Evolutionary conservation across 495 filamentous ascomycete species (phyloP), one percentile per base, ranked within the genome.

Genomic region (Hypoxylon lenormandii): DNA sequence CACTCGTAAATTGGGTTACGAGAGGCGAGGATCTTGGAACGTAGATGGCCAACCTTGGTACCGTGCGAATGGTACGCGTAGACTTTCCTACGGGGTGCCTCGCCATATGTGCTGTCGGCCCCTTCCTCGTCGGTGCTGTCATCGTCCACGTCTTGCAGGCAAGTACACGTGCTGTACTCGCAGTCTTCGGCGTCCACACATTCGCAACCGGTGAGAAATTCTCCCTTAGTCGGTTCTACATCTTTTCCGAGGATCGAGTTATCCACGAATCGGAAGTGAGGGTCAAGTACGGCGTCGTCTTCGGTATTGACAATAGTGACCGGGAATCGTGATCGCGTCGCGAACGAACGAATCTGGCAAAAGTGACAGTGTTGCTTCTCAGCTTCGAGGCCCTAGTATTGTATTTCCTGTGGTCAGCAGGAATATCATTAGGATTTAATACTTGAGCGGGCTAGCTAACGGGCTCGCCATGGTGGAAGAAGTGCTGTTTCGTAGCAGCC

Each of bases 1-100:
- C 95, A 98, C 76, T 98, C 95, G 72, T 90, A 92, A 45, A 97
- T 94, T 11, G 87, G 83, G n/a, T 84, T 68, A 3, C 84, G 80
- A 36, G 80, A 83, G 18, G 83, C 62, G 3, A 88, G 82, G 36
- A 88, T 72, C 49, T 76, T 76, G 45, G 66, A 72, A 33, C 82
- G 76, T 53, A 87, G 72, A 13, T 74, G 69, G 5, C 79, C 85
- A 1, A 78, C 77, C 61, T 76, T 80, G 0, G 43, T 50, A 19
- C 83, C 83, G 15, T 72, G 68, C 5, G 74, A 73, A 57, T 83
- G 72, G 54, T 86, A 86, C 0, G 82, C 81, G 42, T 82, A 80
- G 8, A 70, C 72, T 65, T 78, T 81, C 54, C 59, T 72, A 10
- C 50, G 66, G 23, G 40, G 53, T 7, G 19, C 26, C 16, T 52